Evolutionary conservation across 2,329 filamentous ascomycete species (phyloP), one percentile per base, ranked within the genome.

Genomic region (Dactylellina drechsleri): DNA sequence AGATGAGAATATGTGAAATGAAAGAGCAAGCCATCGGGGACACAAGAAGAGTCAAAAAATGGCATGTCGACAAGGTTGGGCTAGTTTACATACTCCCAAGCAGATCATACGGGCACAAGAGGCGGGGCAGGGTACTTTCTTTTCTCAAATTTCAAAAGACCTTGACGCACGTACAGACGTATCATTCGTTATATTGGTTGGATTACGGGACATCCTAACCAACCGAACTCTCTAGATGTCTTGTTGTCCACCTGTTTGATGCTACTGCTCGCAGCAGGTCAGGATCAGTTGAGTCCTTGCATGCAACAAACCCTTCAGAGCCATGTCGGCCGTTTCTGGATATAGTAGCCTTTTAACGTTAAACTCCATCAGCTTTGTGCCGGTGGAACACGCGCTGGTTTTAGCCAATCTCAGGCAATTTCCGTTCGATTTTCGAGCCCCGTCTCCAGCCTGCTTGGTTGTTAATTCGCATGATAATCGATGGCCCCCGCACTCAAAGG

Each of bases 401-500:
- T 73, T 58, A 73, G 66, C 66, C 66, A 71, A 71, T 65, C 66
- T 71, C 52, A 64, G 66, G 66, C 66, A 65, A 49, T 71, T 71
- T 57, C 59, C 58, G 66, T 64, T 71, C 52, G 66, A 64, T 50
- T 40, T 50, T 71, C 50, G 40, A 64, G 50, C 31, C 31, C 31
- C 31, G 31, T 36, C 62, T 64, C 23, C 58, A 53, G 50, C 45
- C 52, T 57, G 59, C 45, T 62, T n/a, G 40, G 54, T 26, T 60
- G 57, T 36, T 36, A 36, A 36, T 62, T 40, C 65, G 65, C 56
- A 62, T 70, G 66, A 70, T 70, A 57, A 49, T 56, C 57, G 40
- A 41, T 23, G n/a, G 58, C 50, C 57, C 49, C 65, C 54, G 41
- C 49, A 2, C 31, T 12, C 47, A 41, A 40, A 61, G 47, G 53